These are phyloP conservation scores for Trichocladium uniseriatum DNA, from an alignment of 495 filamentous ascomycete species.

Conservation along the genomic window DNA sequence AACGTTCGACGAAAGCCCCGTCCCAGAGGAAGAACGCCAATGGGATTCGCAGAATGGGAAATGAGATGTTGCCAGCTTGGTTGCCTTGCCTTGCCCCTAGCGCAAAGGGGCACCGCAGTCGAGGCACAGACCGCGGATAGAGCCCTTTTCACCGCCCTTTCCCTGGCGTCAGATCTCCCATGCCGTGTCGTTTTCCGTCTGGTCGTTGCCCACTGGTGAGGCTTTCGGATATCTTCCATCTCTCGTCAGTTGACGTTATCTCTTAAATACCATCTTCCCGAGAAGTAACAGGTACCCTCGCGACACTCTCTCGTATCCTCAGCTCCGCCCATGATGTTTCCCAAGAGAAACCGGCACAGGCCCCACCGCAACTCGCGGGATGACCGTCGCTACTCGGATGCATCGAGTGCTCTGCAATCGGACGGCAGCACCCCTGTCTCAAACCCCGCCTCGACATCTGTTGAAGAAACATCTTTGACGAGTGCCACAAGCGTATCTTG, in stretches of 20 bases:
- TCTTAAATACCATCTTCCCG: too few species aligned
- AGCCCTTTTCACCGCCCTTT: too few species aligned
- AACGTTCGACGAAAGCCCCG: not conserved
- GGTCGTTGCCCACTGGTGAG: too few species aligned
- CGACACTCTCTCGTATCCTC: too few species aligned
- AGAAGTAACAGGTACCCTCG: too few species aligned
- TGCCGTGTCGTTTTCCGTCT: too few species aligned
- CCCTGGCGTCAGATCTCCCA: too few species aligned
- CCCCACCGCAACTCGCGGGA: not conserved
- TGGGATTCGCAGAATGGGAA: not conserved
- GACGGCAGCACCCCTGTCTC: not conserved
- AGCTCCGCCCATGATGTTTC: not conserved
- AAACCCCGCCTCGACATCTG: not conserved
- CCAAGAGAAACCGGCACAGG: not conserved
- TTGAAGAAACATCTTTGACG: not conserved
- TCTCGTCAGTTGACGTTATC: too few species aligned
- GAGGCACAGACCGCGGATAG: too few species aligned
- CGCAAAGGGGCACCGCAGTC: too few species aligned
- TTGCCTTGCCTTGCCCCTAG: not conserved
- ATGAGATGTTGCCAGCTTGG: not conserved
- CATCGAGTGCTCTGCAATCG: not conserved
- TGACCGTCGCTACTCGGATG: not conserved
- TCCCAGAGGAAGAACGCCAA: not conserved
- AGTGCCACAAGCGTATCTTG: not conserved
- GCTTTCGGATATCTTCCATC: too few species aligned